These are phyloP conservation scores for Gypsophila paniculata DNA, from an alignment of 179 eudicot genomes.

Conservation along the genomic window DNA sequence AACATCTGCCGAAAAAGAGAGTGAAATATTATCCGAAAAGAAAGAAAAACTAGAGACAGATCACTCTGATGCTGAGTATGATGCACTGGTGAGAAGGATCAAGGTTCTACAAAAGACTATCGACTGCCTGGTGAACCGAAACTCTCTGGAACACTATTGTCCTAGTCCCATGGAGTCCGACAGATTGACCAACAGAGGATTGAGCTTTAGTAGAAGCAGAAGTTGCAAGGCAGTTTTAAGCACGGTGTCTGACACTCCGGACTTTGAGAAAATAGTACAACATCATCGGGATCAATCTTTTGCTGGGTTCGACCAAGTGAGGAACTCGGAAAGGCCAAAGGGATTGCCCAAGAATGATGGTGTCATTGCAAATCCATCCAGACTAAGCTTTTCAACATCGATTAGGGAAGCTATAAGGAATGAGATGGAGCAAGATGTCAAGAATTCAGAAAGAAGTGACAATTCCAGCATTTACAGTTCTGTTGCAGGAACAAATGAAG, in stretches of 20 bases:
- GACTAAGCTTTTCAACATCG: constrained; percentile 26
- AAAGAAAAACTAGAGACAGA: constrained; percentile 22
- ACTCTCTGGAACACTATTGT: constrained; percentile 27
- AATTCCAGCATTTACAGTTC: constrained; percentile 31
- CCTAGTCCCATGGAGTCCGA: constrained; percentile 37
- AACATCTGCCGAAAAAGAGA: constrained; percentile 23
- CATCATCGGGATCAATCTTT: constrained; percentile 39
- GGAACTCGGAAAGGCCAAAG: constrained; percentile 41
- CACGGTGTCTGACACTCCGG: constrained; percentile 24
- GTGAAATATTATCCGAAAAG: constrained; percentile 17
- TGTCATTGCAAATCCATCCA: constrained; percentile 28
- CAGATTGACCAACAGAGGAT: constrained; percentile 29
- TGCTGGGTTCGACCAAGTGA: constrained; percentile 40
- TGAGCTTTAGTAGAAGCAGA: constrained; percentile 39
- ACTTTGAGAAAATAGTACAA: constrained; percentile 27
- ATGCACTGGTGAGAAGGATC: constrained; percentile 46
- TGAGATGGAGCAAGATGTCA: constrained; percentile 36
- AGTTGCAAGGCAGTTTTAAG: constrained; percentile 56
- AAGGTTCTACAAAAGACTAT: constrained; percentile 50
- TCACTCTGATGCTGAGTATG: constrained; percentile 31
- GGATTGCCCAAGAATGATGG: constrained; percentile 36
- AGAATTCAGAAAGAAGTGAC: constrained; percentile 26
- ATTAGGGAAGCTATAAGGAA: constrained; percentile 31
- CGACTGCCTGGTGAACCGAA: constrained; percentile 38
- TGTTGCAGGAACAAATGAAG: constrained; percentile 25